Conservation (phyloP, 139 green algal genomes). For the Zygnema circumcarinatum region DNA sequence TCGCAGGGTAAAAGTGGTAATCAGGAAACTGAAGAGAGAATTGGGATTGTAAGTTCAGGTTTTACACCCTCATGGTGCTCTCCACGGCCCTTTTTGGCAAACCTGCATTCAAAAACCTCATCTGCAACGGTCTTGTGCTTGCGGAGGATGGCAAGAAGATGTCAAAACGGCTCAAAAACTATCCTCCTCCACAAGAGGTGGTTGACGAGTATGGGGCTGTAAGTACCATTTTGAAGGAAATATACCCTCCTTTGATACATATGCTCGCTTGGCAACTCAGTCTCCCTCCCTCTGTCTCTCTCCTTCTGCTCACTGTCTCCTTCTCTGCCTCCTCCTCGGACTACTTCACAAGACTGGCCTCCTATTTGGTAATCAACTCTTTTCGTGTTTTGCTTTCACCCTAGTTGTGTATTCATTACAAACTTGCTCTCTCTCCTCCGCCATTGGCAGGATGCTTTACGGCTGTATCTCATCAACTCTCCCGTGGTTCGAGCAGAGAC, state of each 20-base stretch:
- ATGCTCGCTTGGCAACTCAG: no score
- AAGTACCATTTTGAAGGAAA: conserved; percentile 4
- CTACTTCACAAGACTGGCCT: not conserved
- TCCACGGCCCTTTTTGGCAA: conserved; percentile 97
- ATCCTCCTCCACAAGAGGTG: conserved; percentile 77
- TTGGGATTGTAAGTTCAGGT: no score
- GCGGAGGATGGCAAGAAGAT: conserved; percentile 99
- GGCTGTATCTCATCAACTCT: conserved; percentile 98
- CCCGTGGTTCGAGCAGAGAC: conserved; percentile 91
- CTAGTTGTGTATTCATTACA: not conserved
- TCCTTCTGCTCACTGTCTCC: conserved; percentile 13
- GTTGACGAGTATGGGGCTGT: conserved; percentile 54
- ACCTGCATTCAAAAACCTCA: conserved; percentile 97
- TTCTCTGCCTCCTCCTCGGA: not conserved
- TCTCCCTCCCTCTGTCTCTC: not conserved
- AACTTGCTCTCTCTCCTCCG: conserved; percentile 2
- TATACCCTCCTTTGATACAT: not conserved
- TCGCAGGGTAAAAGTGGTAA: not conserved
- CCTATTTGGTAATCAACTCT: not conserved
- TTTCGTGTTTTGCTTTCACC: not conserved
- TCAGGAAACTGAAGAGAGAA: no score
- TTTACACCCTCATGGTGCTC: conserved; percentile 99
- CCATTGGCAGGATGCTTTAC: conserved; percentile 80
- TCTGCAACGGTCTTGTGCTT: conserved; percentile 99
- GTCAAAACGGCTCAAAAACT: conserved; percentile 99